Evolutionary conservation across 257 asterid genomes (phyloP).

Genomic region (Lantana camara): DNA sequence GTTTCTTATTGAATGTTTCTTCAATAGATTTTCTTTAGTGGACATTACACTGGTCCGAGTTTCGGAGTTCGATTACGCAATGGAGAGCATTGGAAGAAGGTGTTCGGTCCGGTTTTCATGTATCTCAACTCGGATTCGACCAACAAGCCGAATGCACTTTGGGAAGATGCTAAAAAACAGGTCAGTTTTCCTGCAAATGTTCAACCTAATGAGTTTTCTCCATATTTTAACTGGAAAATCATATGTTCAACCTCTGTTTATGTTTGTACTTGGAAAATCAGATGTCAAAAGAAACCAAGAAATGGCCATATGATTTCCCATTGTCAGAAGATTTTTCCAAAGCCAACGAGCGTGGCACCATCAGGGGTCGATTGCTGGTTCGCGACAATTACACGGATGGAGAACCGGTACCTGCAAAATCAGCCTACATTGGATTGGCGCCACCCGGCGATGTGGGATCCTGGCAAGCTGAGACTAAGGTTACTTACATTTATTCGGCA

Average conservation of each 20-base stretch:
- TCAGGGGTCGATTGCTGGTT: slow-evolving; percentile 62
- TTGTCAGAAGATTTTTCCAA: slow-evolving; percentile 49
- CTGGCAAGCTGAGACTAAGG: slow-evolving; percentile 78
- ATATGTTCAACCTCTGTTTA: too few species aligned
- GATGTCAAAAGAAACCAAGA: slow-evolving; percentile 48
- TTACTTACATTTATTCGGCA: background rate
- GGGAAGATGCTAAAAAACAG: slow-evolving; percentile 71
- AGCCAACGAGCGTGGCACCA: slow-evolving; percentile 52
- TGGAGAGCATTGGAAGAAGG: slow-evolving; percentile 69
- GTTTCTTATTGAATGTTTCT: too few species aligned
- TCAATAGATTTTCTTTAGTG: slow-evolving; percentile 47
- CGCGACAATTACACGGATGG: slow-evolving; percentile 45
- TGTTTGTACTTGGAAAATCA: background rate
- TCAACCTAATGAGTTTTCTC: background rate
- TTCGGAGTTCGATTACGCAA: slow-evolving; percentile 40
- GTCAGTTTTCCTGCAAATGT: slow-evolving; percentile 29
- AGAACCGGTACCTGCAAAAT: slow-evolving; percentile 38
- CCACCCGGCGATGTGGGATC: slow-evolving; percentile 68
- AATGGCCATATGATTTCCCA: slow-evolving; percentile 89
- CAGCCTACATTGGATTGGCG: slow-evolving; percentile 76
- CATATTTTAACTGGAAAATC: background rate
- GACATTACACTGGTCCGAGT: slow-evolving; percentile 52
- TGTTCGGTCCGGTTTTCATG: slow-evolving; percentile 64
- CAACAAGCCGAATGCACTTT: slow-evolving; percentile 35
- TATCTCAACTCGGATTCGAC: slow-evolving; percentile 53